These are phyloP conservation scores for Mrakia hoshinonis DNA, from an alignment of 768 basidiomycete genomes.

Conservation along the genomic window DNA sequence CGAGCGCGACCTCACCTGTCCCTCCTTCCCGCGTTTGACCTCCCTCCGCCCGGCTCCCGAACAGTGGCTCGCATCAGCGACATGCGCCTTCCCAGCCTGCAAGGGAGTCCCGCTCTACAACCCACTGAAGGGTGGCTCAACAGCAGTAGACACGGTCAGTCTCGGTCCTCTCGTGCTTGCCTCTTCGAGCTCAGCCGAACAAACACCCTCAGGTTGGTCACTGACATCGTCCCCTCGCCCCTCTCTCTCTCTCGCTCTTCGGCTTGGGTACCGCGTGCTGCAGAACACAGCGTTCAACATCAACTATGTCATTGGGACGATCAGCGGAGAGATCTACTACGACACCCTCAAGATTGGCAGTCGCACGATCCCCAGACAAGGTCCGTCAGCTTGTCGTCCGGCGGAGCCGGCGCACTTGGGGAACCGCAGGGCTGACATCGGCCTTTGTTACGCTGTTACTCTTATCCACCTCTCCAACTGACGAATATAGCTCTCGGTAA, in stretches of 20 bases:
- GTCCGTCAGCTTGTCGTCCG: background rate
- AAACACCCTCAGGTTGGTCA: background rate
- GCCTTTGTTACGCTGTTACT: too few species aligned
- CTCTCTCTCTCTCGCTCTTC: too few species aligned
- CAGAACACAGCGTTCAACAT: slow-evolving; percentile 21
- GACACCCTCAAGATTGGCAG: slow-evolving; percentile 18
- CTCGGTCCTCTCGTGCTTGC: background rate
- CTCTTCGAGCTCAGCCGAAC: background rate
- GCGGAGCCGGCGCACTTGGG: too few species aligned
- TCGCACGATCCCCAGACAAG: slow-evolving; percentile 15
- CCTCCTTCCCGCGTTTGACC: background rate
- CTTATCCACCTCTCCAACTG: background rate
- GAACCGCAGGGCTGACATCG: too few species aligned
- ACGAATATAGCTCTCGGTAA: background rate
- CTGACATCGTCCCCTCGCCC: background rate
- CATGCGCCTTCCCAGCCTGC: background rate
- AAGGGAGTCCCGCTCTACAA: slow-evolving; percentile 1
- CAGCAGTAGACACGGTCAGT: slow-evolving; percentile 22
- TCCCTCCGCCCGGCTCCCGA: too few species aligned
- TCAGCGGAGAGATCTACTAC: slow-evolving; percentile 24
- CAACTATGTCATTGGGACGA: slow-evolving; percentile 18
- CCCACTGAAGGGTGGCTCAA: background rate
- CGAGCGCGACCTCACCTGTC: background rate
- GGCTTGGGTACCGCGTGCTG: too few species aligned
- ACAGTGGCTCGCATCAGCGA: slow-evolving; percentile 10